Evolutionary conservation across 139 green algal species (phyloP).

Genomic region (Chlorella sp.): DNA sequence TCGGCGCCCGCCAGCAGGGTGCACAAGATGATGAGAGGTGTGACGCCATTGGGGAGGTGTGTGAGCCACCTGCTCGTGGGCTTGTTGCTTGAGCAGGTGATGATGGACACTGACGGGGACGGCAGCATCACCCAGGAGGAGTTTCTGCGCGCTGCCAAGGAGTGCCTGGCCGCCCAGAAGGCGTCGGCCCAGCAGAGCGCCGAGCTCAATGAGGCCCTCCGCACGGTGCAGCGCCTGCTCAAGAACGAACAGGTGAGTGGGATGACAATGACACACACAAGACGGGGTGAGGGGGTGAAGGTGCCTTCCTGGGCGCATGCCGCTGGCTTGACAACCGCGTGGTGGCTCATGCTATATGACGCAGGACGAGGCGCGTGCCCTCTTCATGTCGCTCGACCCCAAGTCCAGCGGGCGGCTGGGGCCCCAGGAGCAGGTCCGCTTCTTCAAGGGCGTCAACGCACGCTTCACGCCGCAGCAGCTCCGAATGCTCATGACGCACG

Average conservation of each 20-base stretch:
- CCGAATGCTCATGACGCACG: constrained; percentile 17
- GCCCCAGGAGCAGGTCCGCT: constrained; percentile 10
- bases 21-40: neutral
- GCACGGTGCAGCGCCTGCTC: constrained; percentile 4
- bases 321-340: too few relatives aligned
- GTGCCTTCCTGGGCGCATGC: too few relatives aligned
- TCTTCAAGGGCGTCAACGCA: constrained; percentile 9
- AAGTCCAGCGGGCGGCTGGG: constrained; percentile 14
- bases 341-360: too few relatives aligned
- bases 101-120: constrained; percentile 28
- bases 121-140: constrained; percentile 20
- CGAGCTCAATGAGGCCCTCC: constrained; percentile 3
- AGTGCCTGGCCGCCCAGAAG: constrained; percentile 9
- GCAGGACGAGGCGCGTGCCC: constrained; percentile 1
- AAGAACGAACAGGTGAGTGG: constrained; percentile 3
- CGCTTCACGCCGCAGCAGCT: constrained; percentile 6
- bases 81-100: too few relatives aligned
- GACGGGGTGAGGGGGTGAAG: too few relatives aligned
- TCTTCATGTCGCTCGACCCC: constrained; percentile 9
- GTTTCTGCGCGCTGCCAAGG: constrained; percentile 23
- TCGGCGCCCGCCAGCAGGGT: too few relatives aligned
- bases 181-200: neutral
- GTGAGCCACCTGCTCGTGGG: too few relatives aligned
- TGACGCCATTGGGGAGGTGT: neutral
- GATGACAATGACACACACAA: too few relatives aligned